These are phyloP conservation scores for Leptographium procerum DNA, from an alignment of 2,329 filamentous ascomycete genomes.

Conservation along the genomic window DNA sequence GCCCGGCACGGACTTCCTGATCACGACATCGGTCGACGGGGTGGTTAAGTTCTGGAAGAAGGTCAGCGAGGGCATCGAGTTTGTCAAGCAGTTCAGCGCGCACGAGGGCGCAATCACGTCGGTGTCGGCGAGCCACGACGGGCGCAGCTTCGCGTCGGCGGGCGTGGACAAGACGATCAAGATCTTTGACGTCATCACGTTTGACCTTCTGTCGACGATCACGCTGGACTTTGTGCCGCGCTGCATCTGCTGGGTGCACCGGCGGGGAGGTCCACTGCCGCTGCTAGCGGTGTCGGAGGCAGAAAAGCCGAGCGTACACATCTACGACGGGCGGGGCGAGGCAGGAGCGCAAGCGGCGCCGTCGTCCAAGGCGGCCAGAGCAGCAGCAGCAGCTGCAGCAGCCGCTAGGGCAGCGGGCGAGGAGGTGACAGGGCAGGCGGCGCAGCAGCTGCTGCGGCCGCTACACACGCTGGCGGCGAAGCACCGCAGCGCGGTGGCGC, in stretches of 20 bases:
- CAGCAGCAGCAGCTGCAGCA: too few relatives aligned
- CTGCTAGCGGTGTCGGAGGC: constrained; percentile 75
- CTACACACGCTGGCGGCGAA: constrained; percentile 67
- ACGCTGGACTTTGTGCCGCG: constrained; percentile 64
- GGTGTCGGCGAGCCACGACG: constrained; percentile 79
- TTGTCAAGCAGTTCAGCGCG: constrained; percentile 94
- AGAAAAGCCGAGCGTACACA: constrained; percentile 57
- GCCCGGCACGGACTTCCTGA: constrained; percentile 84
- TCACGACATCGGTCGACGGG: constrained; percentile 89
- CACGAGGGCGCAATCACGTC: constrained; percentile 76
- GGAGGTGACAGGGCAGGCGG: not conserved
- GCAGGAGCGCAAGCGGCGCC: too few relatives aligned
- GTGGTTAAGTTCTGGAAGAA: constrained; percentile 99
- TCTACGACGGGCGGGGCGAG: constrained; percentile 87
- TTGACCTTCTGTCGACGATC: constrained; percentile 76
- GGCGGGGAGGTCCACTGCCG: constrained; percentile 75
- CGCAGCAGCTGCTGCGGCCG: constrained; percentile 31
- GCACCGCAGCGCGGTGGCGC: constrained; percentile 69
- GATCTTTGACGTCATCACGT: constrained; percentile 74
- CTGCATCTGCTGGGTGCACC: constrained; percentile 86
- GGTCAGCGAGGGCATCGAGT: constrained; percentile 77
- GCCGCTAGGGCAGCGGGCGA: not conserved
- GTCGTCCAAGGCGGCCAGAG: too few relatives aligned
- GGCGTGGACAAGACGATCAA: constrained; percentile 70
- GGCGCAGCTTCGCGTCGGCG: constrained; percentile 83